phyloP scores from a whole-genome alignment of 2,329 filamentous ascomycete species.

The Ascochyta lentis region DNA sequence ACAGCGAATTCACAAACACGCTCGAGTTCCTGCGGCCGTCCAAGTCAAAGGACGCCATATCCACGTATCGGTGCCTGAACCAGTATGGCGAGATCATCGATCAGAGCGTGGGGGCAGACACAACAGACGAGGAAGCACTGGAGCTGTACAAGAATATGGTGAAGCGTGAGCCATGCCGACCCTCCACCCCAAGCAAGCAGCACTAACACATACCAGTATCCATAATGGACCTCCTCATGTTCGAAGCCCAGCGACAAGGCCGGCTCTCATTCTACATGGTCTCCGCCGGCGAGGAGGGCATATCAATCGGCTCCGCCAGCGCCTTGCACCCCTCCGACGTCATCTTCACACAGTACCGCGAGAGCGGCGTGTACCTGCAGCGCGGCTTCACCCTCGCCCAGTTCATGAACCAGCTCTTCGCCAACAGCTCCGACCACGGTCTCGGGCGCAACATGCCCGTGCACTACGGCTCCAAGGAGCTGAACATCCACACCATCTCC shows the following conservation, averaged over 20 bases:
- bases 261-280: conserved; percentile 96
- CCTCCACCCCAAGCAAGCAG: background rate
- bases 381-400: conserved; percentile 85
- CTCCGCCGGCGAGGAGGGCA: conserved; percentile 91
- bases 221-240: conserved; percentile 98
- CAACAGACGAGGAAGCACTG: conserved; percentile 67
- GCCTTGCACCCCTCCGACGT: conserved; percentile 85
- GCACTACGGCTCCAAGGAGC: conserved; percentile 84
- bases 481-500: conserved; percentile 89
- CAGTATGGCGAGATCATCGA: conserved; percentile 87
- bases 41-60: conserved; percentile 72
- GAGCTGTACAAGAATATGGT: conserved; percentile 70
- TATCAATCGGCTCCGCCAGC: conserved; percentile 86
- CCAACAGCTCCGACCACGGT: conserved; percentile 81
- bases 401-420: conserved; percentile 95
- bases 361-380: conserved; percentile 89
- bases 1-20: conserved; percentile 85
- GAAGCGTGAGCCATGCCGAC: conserved; percentile 50
- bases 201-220: conserved; percentile 57
- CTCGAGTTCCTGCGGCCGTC: conserved; percentile 80
- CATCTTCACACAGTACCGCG: conserved; percentile 92
- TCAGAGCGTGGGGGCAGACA: conserved; percentile 68
- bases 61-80: conserved; percentile 91
- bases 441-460: conserved; percentile 95
- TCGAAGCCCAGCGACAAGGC: conserved; percentile 95